phyloP scores from a whole-genome alignment of 2,329 filamentous ascomycete species.

The Fusarium foetens region DNA sequence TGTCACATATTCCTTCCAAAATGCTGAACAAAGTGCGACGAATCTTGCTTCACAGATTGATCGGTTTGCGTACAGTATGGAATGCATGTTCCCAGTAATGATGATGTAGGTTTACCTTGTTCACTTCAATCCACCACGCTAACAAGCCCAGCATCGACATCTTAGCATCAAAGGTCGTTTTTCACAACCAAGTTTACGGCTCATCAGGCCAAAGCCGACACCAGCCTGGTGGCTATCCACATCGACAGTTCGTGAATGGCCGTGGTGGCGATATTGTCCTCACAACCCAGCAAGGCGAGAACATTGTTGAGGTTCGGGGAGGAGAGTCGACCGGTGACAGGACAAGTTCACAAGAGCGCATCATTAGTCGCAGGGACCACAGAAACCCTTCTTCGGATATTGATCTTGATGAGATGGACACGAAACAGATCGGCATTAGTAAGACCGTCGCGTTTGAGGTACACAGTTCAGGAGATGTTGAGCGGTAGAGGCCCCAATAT shows the following conservation, averaged over 20 bases:
- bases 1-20: constrained; percentile 55
- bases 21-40: constrained; percentile 50
- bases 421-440: constrained; percentile 36
- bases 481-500: neutral
- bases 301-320: constrained; percentile 38
- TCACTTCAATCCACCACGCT: neutral
- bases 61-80: constrained; percentile 54
- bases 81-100: constrained; percentile 55
- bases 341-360: constrained; percentile 39
- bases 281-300: constrained; percentile 36
- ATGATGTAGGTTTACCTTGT: constrained; percentile 48
- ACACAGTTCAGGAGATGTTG: constrained; percentile 17
- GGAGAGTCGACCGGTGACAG: constrained; percentile 16
- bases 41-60: constrained; percentile 52
- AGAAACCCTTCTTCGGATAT: constrained; percentile 35
- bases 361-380: constrained; percentile 32
- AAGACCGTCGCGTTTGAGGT: constrained; percentile 40
- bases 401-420: constrained; percentile 41
- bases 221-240: constrained; percentile 9
- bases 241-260: constrained; percentile 17
- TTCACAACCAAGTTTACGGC: constrained; percentile 40
- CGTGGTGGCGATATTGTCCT: constrained; percentile 28
- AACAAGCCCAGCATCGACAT: constrained; percentile 46
- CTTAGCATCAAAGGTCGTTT: constrained; percentile 48
- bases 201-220: constrained; percentile 35